Percentiles rank a stretch among this genome's conserved stretches.
These are phyloP conservation scores for Penicillium oxalicum DNA, from an alignment of 2,329 filamentous ascomycete species.

Conservation along the genomic window DNA sequence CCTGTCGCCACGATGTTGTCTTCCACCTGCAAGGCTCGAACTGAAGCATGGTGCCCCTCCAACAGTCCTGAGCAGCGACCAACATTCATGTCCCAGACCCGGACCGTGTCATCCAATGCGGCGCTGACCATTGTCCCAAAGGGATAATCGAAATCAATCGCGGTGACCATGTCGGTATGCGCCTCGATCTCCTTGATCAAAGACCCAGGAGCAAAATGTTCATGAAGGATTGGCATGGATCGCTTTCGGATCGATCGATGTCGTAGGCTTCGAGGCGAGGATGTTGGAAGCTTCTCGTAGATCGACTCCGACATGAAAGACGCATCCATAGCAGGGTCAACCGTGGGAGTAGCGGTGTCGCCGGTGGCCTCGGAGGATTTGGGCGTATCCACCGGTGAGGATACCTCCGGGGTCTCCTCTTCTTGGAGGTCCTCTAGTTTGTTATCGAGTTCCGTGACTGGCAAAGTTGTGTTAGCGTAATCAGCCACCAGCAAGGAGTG, in stretches of 20 bases:
- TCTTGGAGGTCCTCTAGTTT: constrained; percentile 55
- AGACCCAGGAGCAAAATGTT: constrained; percentile 86
- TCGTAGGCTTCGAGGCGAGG: constrained; percentile 52
- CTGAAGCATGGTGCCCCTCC: constrained; percentile 91
- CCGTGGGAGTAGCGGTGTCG: constrained; percentile 46
- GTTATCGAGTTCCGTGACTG: constrained; percentile 55
- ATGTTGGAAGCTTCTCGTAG: constrained; percentile 80
- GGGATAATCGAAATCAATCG: constrained; percentile 92
- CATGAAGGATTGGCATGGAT: constrained; percentile 91
- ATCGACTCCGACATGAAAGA: constrained; percentile 97
- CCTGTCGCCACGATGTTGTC: constrained; percentile 94
- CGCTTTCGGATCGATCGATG: constrained; percentile 46
- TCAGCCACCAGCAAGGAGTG: neutral
- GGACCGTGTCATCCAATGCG: constrained; percentile 84
- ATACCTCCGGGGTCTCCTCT: constrained; percentile 42
- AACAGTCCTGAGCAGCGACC: constrained; percentile 86
- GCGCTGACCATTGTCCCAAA: constrained; percentile 93
- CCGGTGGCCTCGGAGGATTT: constrained; percentile 38
- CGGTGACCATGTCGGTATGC: constrained; percentile 80
- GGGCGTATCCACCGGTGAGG: constrained; percentile 29
- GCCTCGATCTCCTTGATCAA: constrained; percentile 83
- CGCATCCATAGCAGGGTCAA: constrained; percentile 48
- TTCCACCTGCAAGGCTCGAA: constrained; percentile 85
- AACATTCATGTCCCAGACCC: constrained; percentile 93
- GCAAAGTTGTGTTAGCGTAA: constrained; percentile 2